These are phyloP conservation scores for Pterulicium gracile DNA, from an alignment of 1,284 basidiomycete species.

Conservation along the genomic window DNA sequence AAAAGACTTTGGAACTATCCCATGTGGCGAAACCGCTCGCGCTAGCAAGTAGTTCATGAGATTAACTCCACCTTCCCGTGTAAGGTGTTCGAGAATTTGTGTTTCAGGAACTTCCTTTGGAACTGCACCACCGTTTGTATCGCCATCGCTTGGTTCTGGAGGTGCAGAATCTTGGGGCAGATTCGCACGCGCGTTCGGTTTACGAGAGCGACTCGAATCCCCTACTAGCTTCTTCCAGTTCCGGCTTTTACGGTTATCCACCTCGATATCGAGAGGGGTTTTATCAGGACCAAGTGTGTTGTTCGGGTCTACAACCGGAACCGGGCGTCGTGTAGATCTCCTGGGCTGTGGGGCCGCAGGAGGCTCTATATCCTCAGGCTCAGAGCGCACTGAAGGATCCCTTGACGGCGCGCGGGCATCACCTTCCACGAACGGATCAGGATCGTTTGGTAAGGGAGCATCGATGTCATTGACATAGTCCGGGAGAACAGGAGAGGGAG, in stretches of 20 bases:
- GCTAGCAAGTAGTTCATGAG: neutral
- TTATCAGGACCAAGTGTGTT: neutral
- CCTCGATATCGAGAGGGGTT: conserved; percentile 1
- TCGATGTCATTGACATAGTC: neutral
- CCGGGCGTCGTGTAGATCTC: neutral
- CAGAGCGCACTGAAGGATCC: neutral
- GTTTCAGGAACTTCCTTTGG: conserved; percentile 5
- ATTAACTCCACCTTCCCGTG: neutral
- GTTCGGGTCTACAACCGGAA: neutral
- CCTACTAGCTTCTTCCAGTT: conserved; percentile 1
- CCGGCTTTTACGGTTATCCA: neutral
- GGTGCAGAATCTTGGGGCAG: conserved; percentile 1
- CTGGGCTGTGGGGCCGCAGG: no score
- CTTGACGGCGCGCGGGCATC: neutral
- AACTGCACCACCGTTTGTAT: conserved; percentile 2
- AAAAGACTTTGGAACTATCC: conserved; percentile 2
- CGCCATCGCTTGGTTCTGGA: neutral
- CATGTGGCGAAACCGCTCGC: neutral
- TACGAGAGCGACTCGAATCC: conserved; percentile 3
- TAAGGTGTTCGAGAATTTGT: neutral
- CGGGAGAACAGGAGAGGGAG: neutral
- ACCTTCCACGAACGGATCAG: neutral
- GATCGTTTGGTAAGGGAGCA: neutral
- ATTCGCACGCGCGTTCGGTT: conserved; percentile 1
- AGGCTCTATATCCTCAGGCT: neutral